Evolutionary conservation across 345 rosid species (phyloP), one percentile per base, ranked within the genome.

Genomic region (Boechera retrofracta): DNA sequence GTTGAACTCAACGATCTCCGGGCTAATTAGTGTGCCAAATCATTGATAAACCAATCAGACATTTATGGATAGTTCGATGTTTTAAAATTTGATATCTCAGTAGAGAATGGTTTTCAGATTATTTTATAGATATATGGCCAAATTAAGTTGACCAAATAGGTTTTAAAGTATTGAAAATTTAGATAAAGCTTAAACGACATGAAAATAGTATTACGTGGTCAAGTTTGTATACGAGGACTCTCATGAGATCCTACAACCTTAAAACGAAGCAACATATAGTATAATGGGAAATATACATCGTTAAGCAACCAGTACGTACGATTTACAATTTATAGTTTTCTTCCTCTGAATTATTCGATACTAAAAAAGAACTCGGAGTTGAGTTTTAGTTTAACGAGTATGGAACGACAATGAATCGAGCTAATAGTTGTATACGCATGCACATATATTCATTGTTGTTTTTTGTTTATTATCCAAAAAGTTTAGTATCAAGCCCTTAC

Each of bases 251-350:
- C 31, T 39, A 41, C 5, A 55, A 56, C 26, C 29, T 29, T 8
- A 28, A 55, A 56, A 9, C 63, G 28, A 69, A 55, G 73, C 73
- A 55, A 53, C 28, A 11, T 69, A 31, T 42, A 10, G 10, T n/a
- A 29, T 70, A 57, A n/a, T 70, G 31, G 2, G 5, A 42, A 9
- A 41, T 42, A 61, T 11, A 29, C 18, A 69, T 29, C 64, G 11
- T 56, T 69, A 32, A 29, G 64, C 31, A 69, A 41, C 54, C 47
- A 11, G 11, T 10, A 28, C 10, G 52, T 55, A 69, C 28, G 16
- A 15, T 21, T 1, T 13, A 68, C 38, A 68, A 7, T 15, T 68
- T 15, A 9, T 28, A 15, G 38, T 36, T 5, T 38, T 21, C 4
- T 39, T 68, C 5, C 35, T 2, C 35, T 36, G 2, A 6, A 1